Conservation (phyloP, 2,329 filamentous ascomycete genomes). For the Penicillium vulpinum region DNA sequence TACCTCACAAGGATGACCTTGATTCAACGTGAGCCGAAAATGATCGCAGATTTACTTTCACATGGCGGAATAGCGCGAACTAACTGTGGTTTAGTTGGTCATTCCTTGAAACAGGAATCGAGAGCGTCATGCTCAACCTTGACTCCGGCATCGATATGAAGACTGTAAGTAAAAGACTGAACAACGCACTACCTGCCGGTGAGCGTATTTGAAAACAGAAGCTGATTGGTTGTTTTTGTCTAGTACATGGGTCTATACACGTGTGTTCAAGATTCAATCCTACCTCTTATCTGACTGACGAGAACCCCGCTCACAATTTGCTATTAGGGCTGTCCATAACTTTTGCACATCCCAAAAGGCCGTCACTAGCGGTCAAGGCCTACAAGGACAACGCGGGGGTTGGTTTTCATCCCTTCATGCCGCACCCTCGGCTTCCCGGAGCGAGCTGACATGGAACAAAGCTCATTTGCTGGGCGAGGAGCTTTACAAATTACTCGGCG, state of each 20-base stretch:
- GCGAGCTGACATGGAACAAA: conserved; percentile 35
- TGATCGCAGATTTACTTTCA: background rate
- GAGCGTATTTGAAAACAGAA: background rate
- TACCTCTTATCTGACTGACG: conserved; percentile 27
- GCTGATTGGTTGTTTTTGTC: conserved; percentile 18
- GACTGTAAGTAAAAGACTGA: conserved; percentile 56
- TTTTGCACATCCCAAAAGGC: conserved; percentile 99
- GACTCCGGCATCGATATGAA: conserved; percentile 92
- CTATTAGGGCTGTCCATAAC: conserved; percentile 81
- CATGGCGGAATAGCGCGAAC: conserved; percentile 4
- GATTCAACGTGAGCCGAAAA: conserved; percentile 58
- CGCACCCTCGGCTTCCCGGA: background rate
- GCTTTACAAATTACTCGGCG: conserved; percentile 85
- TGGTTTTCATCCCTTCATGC: conserved; percentile 24
- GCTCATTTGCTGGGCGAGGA: conserved; percentile 95
- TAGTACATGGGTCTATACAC: conserved; percentile 97
- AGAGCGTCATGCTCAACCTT: conserved; percentile 89
- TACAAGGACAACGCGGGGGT: conserved; percentile 70
- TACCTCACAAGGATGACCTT: conserved; percentile 59
- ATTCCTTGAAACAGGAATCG: conserved; percentile 84
- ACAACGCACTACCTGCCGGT: background rate
- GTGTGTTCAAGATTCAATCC: conserved; percentile 45
- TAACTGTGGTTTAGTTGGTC: conserved; percentile 65
- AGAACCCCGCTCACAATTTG: conserved; percentile 15
- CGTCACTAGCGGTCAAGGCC: conserved; percentile 58